phyloP scores from a whole-genome alignment of 306 rosid genomes.

The Inga oerstediana region DNA sequence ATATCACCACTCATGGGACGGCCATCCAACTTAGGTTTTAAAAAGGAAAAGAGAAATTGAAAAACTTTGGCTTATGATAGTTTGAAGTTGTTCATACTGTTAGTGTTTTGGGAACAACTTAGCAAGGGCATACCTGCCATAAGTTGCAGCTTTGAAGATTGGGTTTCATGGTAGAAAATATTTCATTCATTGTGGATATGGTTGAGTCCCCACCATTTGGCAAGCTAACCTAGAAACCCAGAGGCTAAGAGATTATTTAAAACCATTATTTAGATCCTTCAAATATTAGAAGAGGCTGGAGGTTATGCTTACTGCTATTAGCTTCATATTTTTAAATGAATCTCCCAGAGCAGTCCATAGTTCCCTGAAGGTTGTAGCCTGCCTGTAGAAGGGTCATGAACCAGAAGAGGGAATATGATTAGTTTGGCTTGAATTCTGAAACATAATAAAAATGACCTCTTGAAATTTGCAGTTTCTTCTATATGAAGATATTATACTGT shows the following conservation, averaged over 20 bases:
- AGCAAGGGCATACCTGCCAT: slow-evolving; percentile 72
- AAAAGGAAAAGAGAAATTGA: slow-evolving; percentile 12
- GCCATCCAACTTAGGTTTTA: slow-evolving; percentile 78
- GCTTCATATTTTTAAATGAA: slow-evolving; percentile 56
- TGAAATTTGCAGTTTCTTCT: slow-evolving; percentile 23
- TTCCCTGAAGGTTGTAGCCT: slow-evolving; percentile 53
- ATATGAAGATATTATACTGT: neutral
- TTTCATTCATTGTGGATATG: slow-evolving; percentile 63
- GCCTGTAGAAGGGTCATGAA: slow-evolving; percentile 46
- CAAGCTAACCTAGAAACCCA: slow-evolving; percentile 73
- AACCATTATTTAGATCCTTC: neutral
- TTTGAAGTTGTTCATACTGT: slow-evolving; percentile 22
- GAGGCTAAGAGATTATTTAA: slow-evolving; percentile 4
- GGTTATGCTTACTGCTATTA: slow-evolving; percentile 67
- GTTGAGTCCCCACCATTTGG: slow-evolving; percentile 76
- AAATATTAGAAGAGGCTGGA: slow-evolving; percentile 11
- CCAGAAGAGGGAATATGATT: slow-evolving; percentile 10
- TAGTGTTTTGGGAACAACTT: neutral
- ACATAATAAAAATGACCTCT: neutral
- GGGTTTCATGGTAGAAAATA: slow-evolving; percentile 75
- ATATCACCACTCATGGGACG: slow-evolving; percentile 98
- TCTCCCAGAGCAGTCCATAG: slow-evolving; percentile 82
- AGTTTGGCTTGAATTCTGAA: slow-evolving; percentile 18
- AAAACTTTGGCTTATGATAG: slow-evolving; percentile 27
- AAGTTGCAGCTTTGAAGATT: slow-evolving; percentile 64